Evolutionary conservation across 495 filamentous ascomycete species (phyloP).

Genomic region (Aspergillus nanangensis): DNA sequence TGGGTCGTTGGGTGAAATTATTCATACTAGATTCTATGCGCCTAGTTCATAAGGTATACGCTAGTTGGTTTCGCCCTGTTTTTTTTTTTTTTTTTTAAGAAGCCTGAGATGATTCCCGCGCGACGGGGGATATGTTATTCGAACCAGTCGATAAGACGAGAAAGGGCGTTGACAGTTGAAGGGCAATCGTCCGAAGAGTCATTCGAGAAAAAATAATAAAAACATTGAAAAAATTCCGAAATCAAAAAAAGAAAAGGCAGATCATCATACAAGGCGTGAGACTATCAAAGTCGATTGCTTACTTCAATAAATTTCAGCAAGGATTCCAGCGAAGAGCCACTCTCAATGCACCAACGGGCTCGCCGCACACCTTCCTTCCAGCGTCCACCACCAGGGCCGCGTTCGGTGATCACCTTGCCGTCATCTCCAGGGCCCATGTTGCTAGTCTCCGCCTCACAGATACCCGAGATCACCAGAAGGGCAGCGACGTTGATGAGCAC

Average conservation of each 20-base stretch:
- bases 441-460: slow-evolving; percentile 79
- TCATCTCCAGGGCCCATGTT: slow-evolving; percentile 71
- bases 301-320: slow-evolving; percentile 65
- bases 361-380: slow-evolving; percentile 91
- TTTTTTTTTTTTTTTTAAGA: no score
- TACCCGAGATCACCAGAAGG: slow-evolving; percentile 72
- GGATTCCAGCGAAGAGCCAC: slow-evolving; percentile 71
- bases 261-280: neutral
- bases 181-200: no score
- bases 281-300: slow-evolving; percentile 37
- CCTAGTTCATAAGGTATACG: no score
- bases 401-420: slow-evolving; percentile 68
- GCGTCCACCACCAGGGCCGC: slow-evolving; percentile 75
- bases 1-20: no score
- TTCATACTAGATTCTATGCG: neutral
- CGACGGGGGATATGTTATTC: no score
- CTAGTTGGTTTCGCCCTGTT: no score
- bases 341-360: slow-evolving; percentile 78
- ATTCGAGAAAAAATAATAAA: no score
- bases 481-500: slow-evolving; percentile 92
- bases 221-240: slow-evolving; percentile 1
- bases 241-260: slow-evolving; percentile 6
- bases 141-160: no score
- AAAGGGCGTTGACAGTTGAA: no score
- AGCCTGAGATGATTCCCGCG: no score